These are phyloP conservation scores for Trametes sp. DNA, from an alignment of 1,284 basidiomycete species.

Conservation along the genomic window DNA sequence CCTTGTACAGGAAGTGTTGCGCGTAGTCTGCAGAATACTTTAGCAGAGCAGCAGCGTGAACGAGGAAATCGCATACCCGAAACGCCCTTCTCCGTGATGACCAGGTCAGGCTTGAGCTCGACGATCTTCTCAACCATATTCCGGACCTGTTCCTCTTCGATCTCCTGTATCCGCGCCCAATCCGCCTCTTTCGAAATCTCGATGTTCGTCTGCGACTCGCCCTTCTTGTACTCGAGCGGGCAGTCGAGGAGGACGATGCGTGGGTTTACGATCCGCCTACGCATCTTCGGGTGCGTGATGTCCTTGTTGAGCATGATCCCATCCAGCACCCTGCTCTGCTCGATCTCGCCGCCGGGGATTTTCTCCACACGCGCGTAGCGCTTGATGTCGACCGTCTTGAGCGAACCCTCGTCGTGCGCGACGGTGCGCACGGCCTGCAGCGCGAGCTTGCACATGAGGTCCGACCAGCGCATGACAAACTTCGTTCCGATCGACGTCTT, in stretches of 20 bases:
- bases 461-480: constrained; percentile 95
- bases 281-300: constrained; percentile 98
- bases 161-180: constrained; percentile 92
- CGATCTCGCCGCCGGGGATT: constrained; percentile 97
- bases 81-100: constrained; percentile 98
- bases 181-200: constrained; percentile 96
- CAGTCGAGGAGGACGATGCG: constrained; percentile 94
- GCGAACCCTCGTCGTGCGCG: constrained; percentile 65
- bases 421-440: constrained; percentile 93
- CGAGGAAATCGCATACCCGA: constrained; percentile 73
- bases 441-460: constrained; percentile 97
- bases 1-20: constrained; percentile 91
- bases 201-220: constrained; percentile 98
- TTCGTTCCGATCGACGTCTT: constrained; percentile 99
- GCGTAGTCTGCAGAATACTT: constrained; percentile 74
- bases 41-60: neutral
- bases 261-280: constrained; percentile 90
- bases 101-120: constrained; percentile 94
- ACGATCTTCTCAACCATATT: constrained; percentile 86
- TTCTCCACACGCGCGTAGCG: constrained; percentile 98
- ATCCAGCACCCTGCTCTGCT: constrained; percentile 86
- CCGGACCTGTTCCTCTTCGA: constrained; percentile 98
- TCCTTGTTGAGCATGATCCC: constrained; percentile 99
- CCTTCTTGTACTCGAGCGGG: constrained; percentile 99
- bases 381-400: constrained; percentile 96